Conservation (phyloP, 1,139 yeast genomes). For the Suhomyces bokatorum region DNA sequence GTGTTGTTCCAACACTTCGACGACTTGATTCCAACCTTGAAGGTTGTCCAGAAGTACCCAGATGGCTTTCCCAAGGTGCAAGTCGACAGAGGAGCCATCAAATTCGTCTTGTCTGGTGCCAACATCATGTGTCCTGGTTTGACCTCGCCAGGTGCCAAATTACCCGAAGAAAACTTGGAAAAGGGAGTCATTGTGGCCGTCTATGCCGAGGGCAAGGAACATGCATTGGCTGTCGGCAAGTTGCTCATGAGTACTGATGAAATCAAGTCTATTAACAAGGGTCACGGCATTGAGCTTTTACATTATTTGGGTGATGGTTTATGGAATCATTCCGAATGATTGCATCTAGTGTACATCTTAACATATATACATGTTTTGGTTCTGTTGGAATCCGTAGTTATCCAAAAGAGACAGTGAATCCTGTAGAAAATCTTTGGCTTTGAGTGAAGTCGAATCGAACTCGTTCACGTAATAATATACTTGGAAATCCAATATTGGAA, state of each 20-base stretch:
- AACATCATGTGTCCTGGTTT: constrained; percentile 98
- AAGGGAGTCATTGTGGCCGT: constrained; percentile 73
- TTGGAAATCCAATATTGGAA: constrained; percentile 20
- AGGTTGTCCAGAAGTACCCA: constrained; percentile 80
- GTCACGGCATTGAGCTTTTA: constrained; percentile 83
- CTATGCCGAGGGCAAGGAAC: constrained; percentile 91
- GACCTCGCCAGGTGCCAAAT: constrained; percentile 83
- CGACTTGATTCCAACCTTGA: constrained; percentile 76
- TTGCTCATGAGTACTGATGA: constrained; percentile 88
- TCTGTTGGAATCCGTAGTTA: constrained; percentile 30
- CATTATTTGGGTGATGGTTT: constrained; percentile 91
- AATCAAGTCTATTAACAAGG: constrained; percentile 79
- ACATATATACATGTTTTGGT: constrained; percentile 26
- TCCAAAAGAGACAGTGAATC: constrained; percentile 41
- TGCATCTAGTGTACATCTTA: neutral
- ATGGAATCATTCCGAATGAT: constrained; percentile 55
- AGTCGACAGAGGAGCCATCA: constrained; percentile 96
- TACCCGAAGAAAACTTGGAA: constrained; percentile 71
- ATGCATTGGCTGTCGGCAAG: constrained; percentile 87
- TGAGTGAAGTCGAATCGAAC: constrained; percentile 11
- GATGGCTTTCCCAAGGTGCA: constrained; percentile 80
- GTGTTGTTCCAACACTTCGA: constrained; percentile 82
- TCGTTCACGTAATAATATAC: constrained; percentile 25
- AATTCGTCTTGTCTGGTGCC: constrained; percentile 91
- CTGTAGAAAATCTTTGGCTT: constrained; percentile 19